These are phyloP conservation scores for Oryza australiensis DNA, from an alignment of 176 grass and related monocot genomes.

Conservation along the genomic window DNA sequence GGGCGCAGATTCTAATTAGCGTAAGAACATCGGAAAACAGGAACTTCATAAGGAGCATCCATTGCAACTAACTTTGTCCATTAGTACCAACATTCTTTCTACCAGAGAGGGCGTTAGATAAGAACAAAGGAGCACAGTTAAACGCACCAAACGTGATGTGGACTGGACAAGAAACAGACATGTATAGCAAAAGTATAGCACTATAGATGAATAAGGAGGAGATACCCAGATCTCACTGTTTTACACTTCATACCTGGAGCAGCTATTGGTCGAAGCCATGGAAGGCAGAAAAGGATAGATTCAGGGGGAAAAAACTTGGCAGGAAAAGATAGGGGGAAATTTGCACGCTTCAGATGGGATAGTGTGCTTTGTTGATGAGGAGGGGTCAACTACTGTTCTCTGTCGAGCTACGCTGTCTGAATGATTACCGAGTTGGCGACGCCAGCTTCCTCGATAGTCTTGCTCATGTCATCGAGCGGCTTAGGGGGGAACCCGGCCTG, in stretches of 20 bases:
- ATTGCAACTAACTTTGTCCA: conserved; percentile 21
- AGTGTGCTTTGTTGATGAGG: neutral
- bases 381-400: neutral
- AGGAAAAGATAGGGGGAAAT: conserved; percentile 16
- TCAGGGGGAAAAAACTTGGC: neutral
- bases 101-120: conserved; percentile 30
- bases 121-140: conserved; percentile 28
- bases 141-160: conserved; percentile 29
- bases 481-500: conserved; percentile 85
- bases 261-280: neutral
- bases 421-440: conserved; percentile 90
- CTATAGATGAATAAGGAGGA: conserved; percentile 37
- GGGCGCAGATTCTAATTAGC: conserved; percentile 1
- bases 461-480: conserved; percentile 57
- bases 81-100: neutral
- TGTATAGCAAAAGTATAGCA: conserved; percentile 38
- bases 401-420: conserved; percentile 56
- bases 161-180: conserved; percentile 23
- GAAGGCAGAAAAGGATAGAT: conserved; percentile 18
- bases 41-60: conserved; percentile 26
- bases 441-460: conserved; percentile 83
- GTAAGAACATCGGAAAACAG: neutral
- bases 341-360: conserved; percentile 19
- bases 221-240: conserved; percentile 6
- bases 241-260: conserved; percentile 32